Percentiles rank a stretch among this genome's conserved stretches.
Conservation (phyloP, 805 yeast genomes). For the Jamesozyma jinghongensis region DNA sequence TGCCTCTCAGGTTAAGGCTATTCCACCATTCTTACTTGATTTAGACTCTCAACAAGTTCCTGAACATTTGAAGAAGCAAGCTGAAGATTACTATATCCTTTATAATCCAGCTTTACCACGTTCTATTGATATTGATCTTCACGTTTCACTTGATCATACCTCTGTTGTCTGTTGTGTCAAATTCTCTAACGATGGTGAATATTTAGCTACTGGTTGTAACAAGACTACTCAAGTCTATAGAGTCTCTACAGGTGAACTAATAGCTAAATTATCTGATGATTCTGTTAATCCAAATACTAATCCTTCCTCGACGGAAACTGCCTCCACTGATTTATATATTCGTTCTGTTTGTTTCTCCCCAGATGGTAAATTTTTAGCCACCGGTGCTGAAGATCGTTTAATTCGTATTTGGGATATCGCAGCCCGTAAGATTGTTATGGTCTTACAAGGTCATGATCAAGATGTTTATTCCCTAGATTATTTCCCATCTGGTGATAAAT, state of each 20-base stretch:
- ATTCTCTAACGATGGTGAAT: constrained; percentile 85
- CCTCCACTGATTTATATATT: constrained; percentile 72
- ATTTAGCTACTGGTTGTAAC: constrained; percentile 96
- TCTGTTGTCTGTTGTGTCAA: constrained; percentile 96
- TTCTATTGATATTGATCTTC: constrained; percentile 73
- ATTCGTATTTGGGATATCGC: constrained; percentile 95
- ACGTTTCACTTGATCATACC: constrained; percentile 83
- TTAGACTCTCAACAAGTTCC: constrained; percentile 75
- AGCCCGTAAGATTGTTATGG: constrained; percentile 74
- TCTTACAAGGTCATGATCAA: constrained; percentile 91
- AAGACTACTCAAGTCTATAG: constrained; percentile 90
- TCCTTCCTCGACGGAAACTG: constrained; percentile 40
- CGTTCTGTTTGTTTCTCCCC: constrained; percentile 96
- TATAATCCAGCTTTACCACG: constrained; percentile 82
- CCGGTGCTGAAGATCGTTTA: constrained; percentile 85
- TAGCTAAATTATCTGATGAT: constrained; percentile 82
- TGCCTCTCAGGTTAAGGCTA: constrained; percentile 55
- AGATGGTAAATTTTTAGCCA: constrained; percentile 85
- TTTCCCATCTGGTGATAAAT: constrained; percentile 86
- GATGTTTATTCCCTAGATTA: constrained; percentile 94
- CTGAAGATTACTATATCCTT: constrained; percentile 76
- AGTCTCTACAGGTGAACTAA: constrained; percentile 82
- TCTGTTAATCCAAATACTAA: constrained; percentile 25
- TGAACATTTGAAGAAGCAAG: constrained; percentile 70
- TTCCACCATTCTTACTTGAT: constrained; percentile 70